Conservation (phyloP, 208 protist genomes). For the Leptomonas pyrrhocoris region DNA sequence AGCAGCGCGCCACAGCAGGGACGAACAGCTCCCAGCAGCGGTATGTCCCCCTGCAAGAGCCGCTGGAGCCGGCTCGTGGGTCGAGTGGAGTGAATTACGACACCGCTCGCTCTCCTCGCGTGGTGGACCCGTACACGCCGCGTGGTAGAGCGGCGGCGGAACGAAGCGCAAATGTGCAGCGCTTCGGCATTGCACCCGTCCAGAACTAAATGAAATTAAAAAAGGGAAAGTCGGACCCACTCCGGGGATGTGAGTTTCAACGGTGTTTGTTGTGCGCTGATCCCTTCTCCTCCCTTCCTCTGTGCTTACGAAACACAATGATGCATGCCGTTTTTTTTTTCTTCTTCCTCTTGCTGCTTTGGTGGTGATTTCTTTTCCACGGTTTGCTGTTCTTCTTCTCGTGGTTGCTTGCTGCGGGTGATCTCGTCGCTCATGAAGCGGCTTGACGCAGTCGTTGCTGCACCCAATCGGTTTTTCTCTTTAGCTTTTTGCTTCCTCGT, state of each 20-base stretch:
- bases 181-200: conserved; percentile 47
- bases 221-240: neutral
- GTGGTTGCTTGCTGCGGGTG: no score
- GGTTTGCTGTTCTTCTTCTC: no score
- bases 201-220: neutral
- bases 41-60: conserved; percentile 13
- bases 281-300: no score
- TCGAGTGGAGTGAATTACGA: neutral
- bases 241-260: no score
- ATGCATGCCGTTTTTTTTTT: no score
- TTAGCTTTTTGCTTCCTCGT: no score
- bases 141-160: conserved; percentile 6
- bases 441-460: no score
- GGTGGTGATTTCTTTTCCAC: no score
- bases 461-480: no score
- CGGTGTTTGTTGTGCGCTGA: neutral
- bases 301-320: no score
- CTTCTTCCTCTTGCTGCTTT: no score
- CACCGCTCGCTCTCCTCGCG: neutral
- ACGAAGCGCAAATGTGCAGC: conserved; percentile 29
- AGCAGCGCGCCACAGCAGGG: neutral
- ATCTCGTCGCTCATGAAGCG: no score
- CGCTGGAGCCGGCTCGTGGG: neutral
- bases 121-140: neutral
- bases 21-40: conserved; percentile 21